Percentiles rank a stretch among this genome's conserved stretches.
Conservation (phyloP, 257 asterid genomes). For the Scutellaria galericulata region DNA sequence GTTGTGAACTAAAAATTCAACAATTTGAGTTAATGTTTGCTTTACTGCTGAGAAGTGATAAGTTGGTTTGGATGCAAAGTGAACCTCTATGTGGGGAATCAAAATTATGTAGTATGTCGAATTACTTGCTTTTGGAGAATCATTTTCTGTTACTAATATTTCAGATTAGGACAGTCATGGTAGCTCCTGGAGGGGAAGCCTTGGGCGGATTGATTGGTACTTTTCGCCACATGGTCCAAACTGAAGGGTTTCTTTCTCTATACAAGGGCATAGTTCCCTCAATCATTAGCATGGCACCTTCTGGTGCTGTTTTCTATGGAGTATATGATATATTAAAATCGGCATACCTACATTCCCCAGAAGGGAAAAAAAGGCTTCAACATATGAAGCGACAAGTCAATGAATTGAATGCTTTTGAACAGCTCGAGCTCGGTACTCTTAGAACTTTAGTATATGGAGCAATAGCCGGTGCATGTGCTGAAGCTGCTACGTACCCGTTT, state of each 20-base stretch:
- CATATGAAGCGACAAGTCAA: constrained; percentile 74
- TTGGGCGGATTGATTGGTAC: constrained; percentile 87
- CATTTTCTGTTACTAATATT: constrained; percentile 29
- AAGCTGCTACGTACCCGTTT: constrained; percentile 97
- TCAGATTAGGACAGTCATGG: constrained; percentile 97
- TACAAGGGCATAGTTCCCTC: constrained; percentile 93
- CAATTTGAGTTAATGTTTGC: constrained; percentile 14
- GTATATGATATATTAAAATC: constrained; percentile 90
- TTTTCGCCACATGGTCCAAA: constrained; percentile 75
- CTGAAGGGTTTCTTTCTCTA: constrained; percentile 94
- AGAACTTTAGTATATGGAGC: constrained; percentile 91
- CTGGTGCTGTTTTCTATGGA: constrained; percentile 97
- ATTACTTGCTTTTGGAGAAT: constrained; percentile 28
- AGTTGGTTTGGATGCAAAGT: constrained; percentile 13
- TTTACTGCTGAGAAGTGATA: constrained; percentile 5
- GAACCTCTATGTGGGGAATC: background rate
- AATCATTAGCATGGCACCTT: constrained; percentile 97
- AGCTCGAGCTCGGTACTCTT: constrained; percentile 84
- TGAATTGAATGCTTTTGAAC: constrained; percentile 78
- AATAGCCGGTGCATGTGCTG: constrained; percentile 92
- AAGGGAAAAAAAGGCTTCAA: constrained; percentile 71
- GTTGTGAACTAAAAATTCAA: background rate
- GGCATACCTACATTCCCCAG: constrained; percentile 75
- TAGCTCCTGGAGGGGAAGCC: constrained; percentile 98
- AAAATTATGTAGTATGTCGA: background rate